Evolutionary conservation across 1,284 basidiomycete genomes (phyloP).

Genomic region (Leccinum solheimii): DNA sequence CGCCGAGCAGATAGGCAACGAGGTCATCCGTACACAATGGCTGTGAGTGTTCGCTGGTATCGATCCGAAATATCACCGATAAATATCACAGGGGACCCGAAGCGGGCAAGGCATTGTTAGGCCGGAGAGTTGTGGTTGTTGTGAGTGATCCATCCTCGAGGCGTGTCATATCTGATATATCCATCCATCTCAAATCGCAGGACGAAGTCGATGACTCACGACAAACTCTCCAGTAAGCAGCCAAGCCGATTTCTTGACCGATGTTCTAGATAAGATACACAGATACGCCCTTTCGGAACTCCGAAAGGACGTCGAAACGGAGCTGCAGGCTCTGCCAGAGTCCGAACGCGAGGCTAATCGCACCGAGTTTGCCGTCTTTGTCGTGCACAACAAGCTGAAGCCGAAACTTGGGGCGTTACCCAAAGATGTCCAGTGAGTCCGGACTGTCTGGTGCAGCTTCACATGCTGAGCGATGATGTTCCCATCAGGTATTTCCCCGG

Average conservation of each 20-base stretch:
- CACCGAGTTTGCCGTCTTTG: constrained; percentile 88
- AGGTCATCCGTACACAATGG: constrained; percentile 93
- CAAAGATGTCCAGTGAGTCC: constrained; percentile 58
- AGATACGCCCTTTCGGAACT: constrained; percentile 90
- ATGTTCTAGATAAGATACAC: constrained; percentile 14
- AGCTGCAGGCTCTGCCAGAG: constrained; percentile 64
- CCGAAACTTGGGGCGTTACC: constrained; percentile 78
- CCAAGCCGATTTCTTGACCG: neutral
- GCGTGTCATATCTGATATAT: constrained; percentile 14
- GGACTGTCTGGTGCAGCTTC: constrained; percentile 1
- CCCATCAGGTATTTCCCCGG: constrained; percentile 65
- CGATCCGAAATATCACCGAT: constrained; percentile 18
- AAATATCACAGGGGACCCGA: constrained; percentile 53
- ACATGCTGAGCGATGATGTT: constrained; percentile 12
- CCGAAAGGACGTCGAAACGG: constrained; percentile 80
- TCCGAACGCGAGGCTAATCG: constrained; percentile 69
- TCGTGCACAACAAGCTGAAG: constrained; percentile 95
- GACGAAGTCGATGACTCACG: constrained; percentile 95
- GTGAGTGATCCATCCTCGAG: constrained; percentile 46
- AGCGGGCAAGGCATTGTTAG: constrained; percentile 70
- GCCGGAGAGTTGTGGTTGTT: constrained; percentile 80
- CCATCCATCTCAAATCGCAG: constrained; percentile 39
- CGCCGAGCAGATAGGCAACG: constrained; percentile 76
- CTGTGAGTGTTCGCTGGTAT: constrained; percentile 54
- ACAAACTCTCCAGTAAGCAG: constrained; percentile 77